phyloP scores from a whole-genome alignment of 306 rosid genomes.

The barrel medic (Medicago truncatula) region MtrunA17r5.0-ANR NC_053043.1:51422501-51423000 shows the following conservation, averaged over 20 bases:
- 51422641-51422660: background rate
- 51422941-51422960: slow-evolving; percentile 43
- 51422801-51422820: slow-evolving; percentile 37
- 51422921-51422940: slow-evolving; percentile 21
- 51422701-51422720: slow-evolving; percentile 33
- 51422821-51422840: slow-evolving; percentile 30
- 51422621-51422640: no score
- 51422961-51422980: slow-evolving; percentile 59
- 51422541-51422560: no score
- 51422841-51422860: slow-evolving; percentile 35
- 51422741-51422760: slow-evolving; percentile 25
- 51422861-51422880: slow-evolving; percentile 51
- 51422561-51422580: background rate
- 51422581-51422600: no score
- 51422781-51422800: slow-evolving; percentile 25
- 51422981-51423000: slow-evolving; percentile 47
- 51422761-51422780: slow-evolving; percentile 25
- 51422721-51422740: slow-evolving; percentile 21
- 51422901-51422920: slow-evolving; percentile 13
- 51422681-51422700: background rate
- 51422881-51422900: slow-evolving; percentile 19
- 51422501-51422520: background rate
- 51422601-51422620: background rate
- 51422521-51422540: background rate
- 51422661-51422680: background rate